Percentiles rank a stretch among this genome's conserved stretches.
Conservation (phyloP, 2,329 filamentous ascomycete species). For the Paracoccidioides lutzii region DNA sequence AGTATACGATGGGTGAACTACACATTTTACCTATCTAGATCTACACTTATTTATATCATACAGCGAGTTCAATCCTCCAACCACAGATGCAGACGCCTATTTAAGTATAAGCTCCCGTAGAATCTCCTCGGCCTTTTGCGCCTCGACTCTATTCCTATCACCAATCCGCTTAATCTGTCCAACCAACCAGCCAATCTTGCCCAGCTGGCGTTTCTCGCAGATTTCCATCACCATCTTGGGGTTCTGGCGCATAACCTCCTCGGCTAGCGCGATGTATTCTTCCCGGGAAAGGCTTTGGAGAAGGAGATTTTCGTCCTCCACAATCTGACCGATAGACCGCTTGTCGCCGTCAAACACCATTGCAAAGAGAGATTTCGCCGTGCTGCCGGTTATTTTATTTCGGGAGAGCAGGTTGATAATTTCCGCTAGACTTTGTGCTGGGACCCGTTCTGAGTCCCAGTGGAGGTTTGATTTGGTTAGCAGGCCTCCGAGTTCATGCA, state of each 20-base stretch:
- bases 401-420: slow-evolving; percentile 34
- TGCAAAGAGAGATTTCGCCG: slow-evolving; percentile 48
- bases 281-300: slow-evolving; percentile 42
- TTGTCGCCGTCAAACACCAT: slow-evolving; percentile 41
- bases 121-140: slow-evolving; percentile 43
- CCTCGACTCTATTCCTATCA: slow-evolving; percentile 49
- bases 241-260: slow-evolving; percentile 41
- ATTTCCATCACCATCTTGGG: slow-evolving; percentile 48
- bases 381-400: slow-evolving; percentile 39
- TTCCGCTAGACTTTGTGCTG: slow-evolving; percentile 30
- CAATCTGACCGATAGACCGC: slow-evolving; percentile 38
- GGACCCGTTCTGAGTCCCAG: slow-evolving; percentile 29
- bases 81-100: neutral
- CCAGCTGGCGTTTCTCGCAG: slow-evolving; percentile 44
- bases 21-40: neutral
- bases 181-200: slow-evolving; percentile 57
- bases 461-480: slow-evolving; percentile 38
- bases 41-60: neutral
- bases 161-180: slow-evolving; percentile 54
- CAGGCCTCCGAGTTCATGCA: slow-evolving; percentile 62
- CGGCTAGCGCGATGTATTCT: slow-evolving; percentile 45
- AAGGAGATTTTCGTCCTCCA: slow-evolving; percentile 44
- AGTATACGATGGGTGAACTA: neutral
- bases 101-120: slow-evolving; percentile 37
- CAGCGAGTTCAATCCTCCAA: neutral